phyloP scores from a whole-genome alignment of 2,329 filamentous ascomycete species.

The Fusarium armeniacum region DNA sequence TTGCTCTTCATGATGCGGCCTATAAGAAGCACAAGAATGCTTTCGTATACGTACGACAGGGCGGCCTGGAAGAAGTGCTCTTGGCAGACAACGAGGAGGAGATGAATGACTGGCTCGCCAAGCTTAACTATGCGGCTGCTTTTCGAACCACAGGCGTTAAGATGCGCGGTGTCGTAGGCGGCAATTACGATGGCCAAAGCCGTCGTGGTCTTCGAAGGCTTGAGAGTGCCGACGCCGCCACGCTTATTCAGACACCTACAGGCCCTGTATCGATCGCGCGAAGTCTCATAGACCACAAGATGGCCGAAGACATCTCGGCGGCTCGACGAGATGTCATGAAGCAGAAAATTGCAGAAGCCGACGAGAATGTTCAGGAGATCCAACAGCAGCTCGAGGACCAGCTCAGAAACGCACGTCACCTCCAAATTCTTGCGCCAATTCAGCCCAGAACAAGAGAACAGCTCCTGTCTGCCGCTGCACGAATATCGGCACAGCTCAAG shows the following conservation, averaged over 20 bases:
- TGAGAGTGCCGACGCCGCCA: slow-evolving; percentile 71
- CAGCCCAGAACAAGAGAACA: slow-evolving; percentile 91
- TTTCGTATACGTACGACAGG: slow-evolving; percentile 89
- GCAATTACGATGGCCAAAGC: slow-evolving; percentile 86
- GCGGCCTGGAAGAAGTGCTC: slow-evolving; percentile 89
- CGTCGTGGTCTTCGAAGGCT: slow-evolving; percentile 79
- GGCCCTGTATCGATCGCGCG: slow-evolving; percentile 81
- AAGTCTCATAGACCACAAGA: slow-evolving; percentile 81
- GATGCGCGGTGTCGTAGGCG: slow-evolving; percentile 88
- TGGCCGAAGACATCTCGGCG: slow-evolving; percentile 87
- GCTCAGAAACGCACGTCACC: slow-evolving; percentile 88
- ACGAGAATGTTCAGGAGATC: slow-evolving; percentile 79
- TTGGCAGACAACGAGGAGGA: slow-evolving; percentile 91
- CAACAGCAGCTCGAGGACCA: slow-evolving; percentile 86
- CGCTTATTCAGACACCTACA: slow-evolving; percentile 75
- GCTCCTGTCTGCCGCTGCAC: slow-evolving; percentile 85
- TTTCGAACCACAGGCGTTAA: slow-evolving; percentile 93
- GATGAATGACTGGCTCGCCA: slow-evolving; percentile 96
- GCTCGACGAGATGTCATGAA: slow-evolving; percentile 87
- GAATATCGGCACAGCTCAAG: slow-evolving; percentile 88
- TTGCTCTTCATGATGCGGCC: slow-evolving; percentile 85
- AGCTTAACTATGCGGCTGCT: slow-evolving; percentile 95
- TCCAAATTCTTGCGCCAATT: slow-evolving; percentile 90
- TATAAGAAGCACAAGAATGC: slow-evolving; percentile 98
- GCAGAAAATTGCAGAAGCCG: slow-evolving; percentile 84